Percentiles rank a stretch among this genome's conserved stretches.
Evolutionary conservation across 163 green algal species (phyloP).

Genomic region (Coccomyxa subellipsoidea): DNA sequence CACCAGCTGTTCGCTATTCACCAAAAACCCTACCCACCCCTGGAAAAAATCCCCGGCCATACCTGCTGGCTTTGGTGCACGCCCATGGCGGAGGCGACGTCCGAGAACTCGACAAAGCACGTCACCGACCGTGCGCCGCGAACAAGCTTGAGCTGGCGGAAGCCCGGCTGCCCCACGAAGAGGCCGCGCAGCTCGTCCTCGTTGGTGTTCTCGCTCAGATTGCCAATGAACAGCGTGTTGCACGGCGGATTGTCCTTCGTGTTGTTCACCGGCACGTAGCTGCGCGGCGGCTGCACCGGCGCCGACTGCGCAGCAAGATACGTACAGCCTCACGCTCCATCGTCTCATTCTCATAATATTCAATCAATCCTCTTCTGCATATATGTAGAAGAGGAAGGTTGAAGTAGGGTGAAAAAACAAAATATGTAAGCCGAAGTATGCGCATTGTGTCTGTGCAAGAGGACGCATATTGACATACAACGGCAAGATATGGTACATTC

Average conservation of each 20-base stretch:
- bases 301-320: conserved; percentile 13
- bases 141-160: conserved; percentile 86
- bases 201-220: conserved; percentile 64
- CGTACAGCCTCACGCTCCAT: too few relatives aligned
- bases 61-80: conserved; percentile 67
- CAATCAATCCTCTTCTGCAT: too few relatives aligned
- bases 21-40: too few relatives aligned
- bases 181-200: conserved; percentile 69
- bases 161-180: conserved; percentile 60
- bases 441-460: neutral
- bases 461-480: too few relatives aligned
- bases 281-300: conserved; percentile 7
- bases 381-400: too few relatives aligned
- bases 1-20: too few relatives aligned
- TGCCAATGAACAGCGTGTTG: conserved; percentile 97
- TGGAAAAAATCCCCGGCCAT: too few relatives aligned
- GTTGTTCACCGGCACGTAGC: conserved; percentile 68
- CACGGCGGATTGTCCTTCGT: conserved; percentile 91
- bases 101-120: conserved; percentile 89
- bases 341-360: too few relatives aligned
- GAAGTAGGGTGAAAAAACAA: neutral
- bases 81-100: conserved; percentile 57
- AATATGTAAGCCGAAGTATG: neutral
- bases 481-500: too few relatives aligned
- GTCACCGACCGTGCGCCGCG: conserved; percentile 55